A percentile compares a stretch with the other conserved stretches of the same genome.
These are phyloP conservation scores for Suillus lakei DNA, from an alignment of 768 basidiomycete genomes.

Conservation along the genomic window DNA sequence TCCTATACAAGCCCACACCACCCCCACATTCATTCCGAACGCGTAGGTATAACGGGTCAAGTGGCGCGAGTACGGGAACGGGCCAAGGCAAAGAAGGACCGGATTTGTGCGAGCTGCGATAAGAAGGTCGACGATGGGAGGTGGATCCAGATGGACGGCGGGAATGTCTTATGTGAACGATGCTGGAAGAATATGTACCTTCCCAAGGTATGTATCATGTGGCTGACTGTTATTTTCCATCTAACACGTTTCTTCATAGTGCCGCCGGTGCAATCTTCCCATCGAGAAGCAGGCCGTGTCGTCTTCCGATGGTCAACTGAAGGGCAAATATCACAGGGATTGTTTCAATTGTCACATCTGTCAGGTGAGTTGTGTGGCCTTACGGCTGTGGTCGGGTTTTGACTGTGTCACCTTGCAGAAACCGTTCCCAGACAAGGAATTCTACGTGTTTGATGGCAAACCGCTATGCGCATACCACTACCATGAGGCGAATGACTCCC, in stretches of 20 bases:
- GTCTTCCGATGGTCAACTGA: conserved; percentile 90
- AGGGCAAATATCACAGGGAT: conserved; percentile 91
- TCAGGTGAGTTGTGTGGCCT: conserved; percentile 48
- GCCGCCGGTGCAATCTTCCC: conserved; percentile 82
- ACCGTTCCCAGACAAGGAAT: conserved; percentile 90
- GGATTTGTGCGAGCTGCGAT: conserved; percentile 70
- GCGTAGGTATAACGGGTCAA: conserved; percentile 30
- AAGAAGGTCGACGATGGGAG: conserved; percentile 76
- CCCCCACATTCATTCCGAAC: conserved; percentile 37
- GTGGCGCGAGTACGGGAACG: conserved; percentile 35
- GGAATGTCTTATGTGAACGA: conserved; percentile 78
- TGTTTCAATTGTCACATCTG: conserved; percentile 92
- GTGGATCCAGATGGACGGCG: conserved; percentile 82
- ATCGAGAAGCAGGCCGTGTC: conserved; percentile 94
- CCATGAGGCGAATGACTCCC: conserved; percentile 87
- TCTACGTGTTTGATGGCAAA: conserved; percentile 90
- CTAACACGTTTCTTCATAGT: conserved; percentile 48
- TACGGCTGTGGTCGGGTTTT: conserved; percentile 5
- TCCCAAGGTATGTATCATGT: conserved; percentile 69
- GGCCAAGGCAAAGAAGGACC: conserved; percentile 36
- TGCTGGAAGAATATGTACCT: conserved; percentile 98
- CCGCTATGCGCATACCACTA: conserved; percentile 94
- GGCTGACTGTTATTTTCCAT: background rate
- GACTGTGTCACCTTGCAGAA: conserved; percentile 46
- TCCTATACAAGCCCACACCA: conserved; percentile 55